A percentile compares a stretch with the other conserved stretches of the same genome.
Evolutionary conservation across 2,329 filamentous ascomycete species (phyloP).

Genomic region (Aspergillus fumigatiaffinis): DNA sequence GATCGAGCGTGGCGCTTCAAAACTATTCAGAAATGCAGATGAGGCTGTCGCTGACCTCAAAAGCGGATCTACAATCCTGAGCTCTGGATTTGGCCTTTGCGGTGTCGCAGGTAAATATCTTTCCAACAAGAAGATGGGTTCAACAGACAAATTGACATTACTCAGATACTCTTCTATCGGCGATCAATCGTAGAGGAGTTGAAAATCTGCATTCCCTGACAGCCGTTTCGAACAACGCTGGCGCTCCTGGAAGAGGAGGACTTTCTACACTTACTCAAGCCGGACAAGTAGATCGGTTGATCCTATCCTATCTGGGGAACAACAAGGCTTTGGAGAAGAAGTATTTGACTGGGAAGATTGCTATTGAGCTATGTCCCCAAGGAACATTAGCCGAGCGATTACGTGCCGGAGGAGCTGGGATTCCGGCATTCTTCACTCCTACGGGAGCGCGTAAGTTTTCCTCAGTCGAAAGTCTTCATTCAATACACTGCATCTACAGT

Average conservation of each 20-base stretch:
- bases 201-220: conserved; percentile 59
- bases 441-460: conserved; percentile 60
- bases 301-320: conserved; percentile 71
- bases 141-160: background rate
- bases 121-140: background rate
- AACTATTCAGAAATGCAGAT: conserved; percentile 50
- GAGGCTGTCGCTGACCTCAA: conserved; percentile 67
- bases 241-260: conserved; percentile 64
- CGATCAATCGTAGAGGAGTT: conserved; percentile 58
- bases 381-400: conserved; percentile 53
- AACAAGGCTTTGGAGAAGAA: conserved; percentile 73
- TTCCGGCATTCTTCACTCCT: conserved; percentile 77
- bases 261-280: conserved; percentile 65
- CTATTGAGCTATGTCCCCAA: conserved; percentile 72
- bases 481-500: background rate
- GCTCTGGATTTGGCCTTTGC: conserved; percentile 78
- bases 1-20: conserved; percentile 31
- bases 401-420: conserved; percentile 68
- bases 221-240: conserved; percentile 78
- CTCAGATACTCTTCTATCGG: conserved; percentile 66
- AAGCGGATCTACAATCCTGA: conserved; percentile 67
- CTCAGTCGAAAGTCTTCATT: background rate
- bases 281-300: conserved; percentile 67
- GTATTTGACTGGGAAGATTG: conserved; percentile 70
- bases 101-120: conserved; percentile 60